Base-by-base conservation (phyloP, 139 green algal species). In the Limnomonas spitsbergensis region DNA sequence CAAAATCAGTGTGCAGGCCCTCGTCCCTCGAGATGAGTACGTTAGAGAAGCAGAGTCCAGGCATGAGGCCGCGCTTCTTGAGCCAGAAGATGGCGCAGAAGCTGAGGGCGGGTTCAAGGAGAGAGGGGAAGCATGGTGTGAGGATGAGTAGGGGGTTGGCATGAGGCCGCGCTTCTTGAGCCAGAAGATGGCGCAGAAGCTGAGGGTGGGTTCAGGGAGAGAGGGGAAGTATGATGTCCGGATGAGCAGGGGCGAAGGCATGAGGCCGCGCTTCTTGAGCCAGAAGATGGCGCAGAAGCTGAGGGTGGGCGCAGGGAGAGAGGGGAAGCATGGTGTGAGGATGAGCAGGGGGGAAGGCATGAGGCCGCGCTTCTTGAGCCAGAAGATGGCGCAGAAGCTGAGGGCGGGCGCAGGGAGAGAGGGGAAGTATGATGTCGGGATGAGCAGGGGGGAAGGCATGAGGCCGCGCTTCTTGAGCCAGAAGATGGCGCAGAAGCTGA, bases 81-180 rank as follows among this genome's bases (percentile, higher is more conserved):
- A 98, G 82, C 95, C 95, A 98, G 89, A 95, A 98, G 83, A 98
- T 98, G 75, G 93, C 85, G 82, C 95, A 98, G 89, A 98, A 98
- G 78, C 84, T 93, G 82, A 78, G 82, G 4, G n/a, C n/a, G n/a
- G n/a, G n/a, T n/a, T n/a, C n/a, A n/a, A n/a, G n/a, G n/a, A n/a
- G n/a, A n/a, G n/a, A n/a, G n/a, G n/a, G n/a, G n/a, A n/a, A n/a
- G n/a, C n/a, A n/a, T n/a, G n/a, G n/a, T n/a, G n/a, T n/a, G n/a
- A n/a, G n/a, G 91, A 97, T 84, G 99, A 99, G 71, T 93, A 97
- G 69, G 99, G 92, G 3, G 95, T 95, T 1, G 92, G 96, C 94
- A 98, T 97, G 37, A 99, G 83, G n/a, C 92, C 90, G n/a, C 96
- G 91, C 94, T 99, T 99, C 91, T 98, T 98, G 27, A 98, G 83